Base-by-base conservation (phyloP, 306 rosid genomes). In the Cucurbita argyrosperma region DNA sequence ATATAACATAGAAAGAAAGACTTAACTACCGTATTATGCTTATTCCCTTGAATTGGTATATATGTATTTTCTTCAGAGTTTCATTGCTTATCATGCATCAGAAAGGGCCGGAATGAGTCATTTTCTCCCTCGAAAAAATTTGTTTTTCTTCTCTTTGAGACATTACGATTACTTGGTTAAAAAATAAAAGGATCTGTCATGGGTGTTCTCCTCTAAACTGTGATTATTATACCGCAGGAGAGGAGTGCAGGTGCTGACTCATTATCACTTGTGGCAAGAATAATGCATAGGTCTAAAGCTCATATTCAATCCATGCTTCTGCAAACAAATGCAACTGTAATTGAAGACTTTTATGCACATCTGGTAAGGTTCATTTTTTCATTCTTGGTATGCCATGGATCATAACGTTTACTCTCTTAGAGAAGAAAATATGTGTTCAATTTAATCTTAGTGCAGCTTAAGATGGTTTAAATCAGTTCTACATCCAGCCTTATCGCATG, bases 211-310 rank as follows among this genome's bases (percentile, higher is more conserved):
- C 74, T 71, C 54, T 76, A 50, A 72, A 46, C 75, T 72, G 74
- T 46, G 23, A 74, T 62, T 65, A 52, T 71, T 83, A 62, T 73
- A 60, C 77, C 87, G 80, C 99, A 95, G 97, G 99, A 95, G 87
- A 88, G 97, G 86, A 88, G 96, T 61, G 91, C 91, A 62, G 97
- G 87, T 76, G 99, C 87, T 81, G 99, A 95, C 82, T 84, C 96
- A 64, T 55, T 89, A 74, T 85, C 86, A 70, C 88, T 88, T 70
- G 94, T 91, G 79, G 90, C 96, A 78, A 89, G 77, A 82, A 87
- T 91, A 76, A 81, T 95, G 86, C 86, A 89, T 75, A 85, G 92
- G 82, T 89, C 97, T 71, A 95, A 95, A 85, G 82, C 92, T 71
- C 96, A 88, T 81, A 90, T 94, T 71, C 96, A 90, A 58, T 84